Evolutionary conservation across 2,329 filamentous ascomycete genomes (phyloP), one percentile per base, ranked within the genome.

Genomic region (Fusarium tjaetaba): DNA sequence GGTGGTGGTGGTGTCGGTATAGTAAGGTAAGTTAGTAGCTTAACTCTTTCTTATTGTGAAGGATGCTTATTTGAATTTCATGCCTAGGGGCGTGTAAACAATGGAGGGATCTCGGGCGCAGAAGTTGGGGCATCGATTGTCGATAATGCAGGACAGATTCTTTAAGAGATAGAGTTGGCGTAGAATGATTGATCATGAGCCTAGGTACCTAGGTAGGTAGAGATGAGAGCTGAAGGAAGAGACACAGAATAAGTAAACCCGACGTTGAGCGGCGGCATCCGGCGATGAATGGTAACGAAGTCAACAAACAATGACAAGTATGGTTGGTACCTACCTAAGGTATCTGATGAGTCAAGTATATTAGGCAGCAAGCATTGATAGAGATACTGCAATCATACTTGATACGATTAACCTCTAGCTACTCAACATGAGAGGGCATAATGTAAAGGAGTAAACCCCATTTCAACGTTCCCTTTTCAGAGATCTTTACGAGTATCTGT

Each of bases 211-310:
- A 26, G 26, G 26, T 26, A 26, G 26, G 36, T 10, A 34, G 56
- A 48, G 56, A 38, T 52, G 41, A 36, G 41, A 42, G 34, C 38
- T 61, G 20, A 28, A 55, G 39, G 20, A 34, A 55, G 39, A 45
- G 59, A 64, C 49, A 64, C 58, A 70, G 45, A 39, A 52, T 58
- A 16, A 49, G 26, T 34, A 58, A 65, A 70, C 46, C 67, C 66
- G 65, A 70, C 22, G 46, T 70, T 60, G 53, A 70, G 68, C 68
- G 68, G 53, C 48, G 55, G 42, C 49, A 65, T 55, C 52, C 67
- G 59, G 57, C 22, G 48, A 65, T 70, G 38, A 9, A 57, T 56
- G 32, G 48, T 52, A 36, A 28, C 36, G 24, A 38, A 60, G 53
- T 60, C 60, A 55, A 64, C 46, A 65, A 65, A 52, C 45, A 66